These are phyloP conservation scores for Mortierella sp. DNA, from an alignment of 371 early-diverging fungal species.

Conservation along the genomic window DNA sequence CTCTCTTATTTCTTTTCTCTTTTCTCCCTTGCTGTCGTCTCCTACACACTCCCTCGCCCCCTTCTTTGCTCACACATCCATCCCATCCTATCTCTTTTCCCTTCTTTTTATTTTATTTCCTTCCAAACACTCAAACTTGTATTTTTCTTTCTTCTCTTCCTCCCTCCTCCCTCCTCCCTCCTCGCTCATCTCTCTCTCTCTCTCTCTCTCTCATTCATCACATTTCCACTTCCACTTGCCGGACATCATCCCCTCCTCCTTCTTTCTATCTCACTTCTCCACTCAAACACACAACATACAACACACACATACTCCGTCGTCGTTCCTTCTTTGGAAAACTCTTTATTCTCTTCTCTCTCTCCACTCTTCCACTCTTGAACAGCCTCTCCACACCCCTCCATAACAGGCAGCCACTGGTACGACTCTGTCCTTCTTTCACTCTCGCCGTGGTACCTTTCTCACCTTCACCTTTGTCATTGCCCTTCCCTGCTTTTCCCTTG, in stretches of 20 bases:
- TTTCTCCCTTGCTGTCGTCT: background rate
- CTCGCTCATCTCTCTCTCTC: background rate
- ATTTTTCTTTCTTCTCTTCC: background rate
- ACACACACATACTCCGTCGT: background rate
- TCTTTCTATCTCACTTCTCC: background rate
- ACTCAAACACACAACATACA: background rate
- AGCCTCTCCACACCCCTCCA: background rate
- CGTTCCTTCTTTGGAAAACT: too few relatives aligned
- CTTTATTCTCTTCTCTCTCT: too few relatives aligned
- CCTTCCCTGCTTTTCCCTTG: background rate
- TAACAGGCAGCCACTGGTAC: background rate
- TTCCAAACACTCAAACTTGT: background rate
- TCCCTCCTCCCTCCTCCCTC: background rate
- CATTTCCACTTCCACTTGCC: background rate
- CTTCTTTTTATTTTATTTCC: conserved; percentile 2
- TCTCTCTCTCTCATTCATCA: background rate
- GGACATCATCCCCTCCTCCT: too few relatives aligned
- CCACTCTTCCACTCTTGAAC: background rate
- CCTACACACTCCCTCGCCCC: too few relatives aligned
- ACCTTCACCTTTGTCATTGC: too few relatives aligned
- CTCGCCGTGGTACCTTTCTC: too few relatives aligned
- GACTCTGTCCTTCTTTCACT: background rate
- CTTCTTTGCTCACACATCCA: conserved; percentile 3
- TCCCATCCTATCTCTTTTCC: background rate
- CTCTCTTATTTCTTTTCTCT: background rate